Percentiles rank a stretch among this genome's conserved stretches.
Conservation (phyloP, 345 rosid genomes). For the Citrus maxima region DNA sequence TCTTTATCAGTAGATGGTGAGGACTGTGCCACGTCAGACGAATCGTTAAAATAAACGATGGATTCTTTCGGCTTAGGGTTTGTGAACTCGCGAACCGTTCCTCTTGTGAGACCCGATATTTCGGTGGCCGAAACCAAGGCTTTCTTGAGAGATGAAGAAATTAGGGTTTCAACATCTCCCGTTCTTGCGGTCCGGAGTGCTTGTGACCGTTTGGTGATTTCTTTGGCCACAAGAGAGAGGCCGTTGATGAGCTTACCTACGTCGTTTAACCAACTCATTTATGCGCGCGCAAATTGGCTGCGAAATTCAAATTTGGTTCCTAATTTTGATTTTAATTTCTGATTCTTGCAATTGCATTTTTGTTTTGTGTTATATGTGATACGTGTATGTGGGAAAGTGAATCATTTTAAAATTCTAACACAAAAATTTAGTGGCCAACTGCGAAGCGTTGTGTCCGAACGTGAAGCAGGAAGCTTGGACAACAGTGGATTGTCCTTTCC, state of each 20-base stretch:
- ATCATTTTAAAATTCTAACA: background rate
- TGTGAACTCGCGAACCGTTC: constrained; percentile 54
- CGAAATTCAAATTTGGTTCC: constrained; percentile 6
- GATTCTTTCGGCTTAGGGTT: constrained; percentile 48
- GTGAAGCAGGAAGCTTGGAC: background rate
- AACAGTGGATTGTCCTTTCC: background rate
- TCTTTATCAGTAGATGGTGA: background rate
- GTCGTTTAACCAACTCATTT: constrained; percentile 54
- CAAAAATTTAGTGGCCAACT: background rate
- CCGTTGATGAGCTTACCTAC: constrained; percentile 65
- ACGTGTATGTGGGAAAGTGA: background rate
- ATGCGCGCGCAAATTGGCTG: constrained; percentile 14
- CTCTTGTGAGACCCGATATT: constrained; percentile 73
- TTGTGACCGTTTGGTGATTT: constrained; percentile 59
- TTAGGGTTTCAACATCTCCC: constrained; percentile 58
- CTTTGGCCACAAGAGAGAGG: constrained; percentile 67
- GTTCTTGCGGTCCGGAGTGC: constrained; percentile 34
- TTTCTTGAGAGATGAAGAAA: constrained; percentile 54
- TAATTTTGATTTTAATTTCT: background rate
- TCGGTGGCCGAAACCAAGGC: constrained; percentile 75
- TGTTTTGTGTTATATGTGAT: background rate
- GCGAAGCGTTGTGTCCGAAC: background rate
- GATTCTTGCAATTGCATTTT: background rate
- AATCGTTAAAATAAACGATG: constrained; percentile 53
- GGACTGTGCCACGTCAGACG: background rate